phyloP scores from a whole-genome alignment of 306 rosid genomes.

The Lablab purpureus region DNA sequence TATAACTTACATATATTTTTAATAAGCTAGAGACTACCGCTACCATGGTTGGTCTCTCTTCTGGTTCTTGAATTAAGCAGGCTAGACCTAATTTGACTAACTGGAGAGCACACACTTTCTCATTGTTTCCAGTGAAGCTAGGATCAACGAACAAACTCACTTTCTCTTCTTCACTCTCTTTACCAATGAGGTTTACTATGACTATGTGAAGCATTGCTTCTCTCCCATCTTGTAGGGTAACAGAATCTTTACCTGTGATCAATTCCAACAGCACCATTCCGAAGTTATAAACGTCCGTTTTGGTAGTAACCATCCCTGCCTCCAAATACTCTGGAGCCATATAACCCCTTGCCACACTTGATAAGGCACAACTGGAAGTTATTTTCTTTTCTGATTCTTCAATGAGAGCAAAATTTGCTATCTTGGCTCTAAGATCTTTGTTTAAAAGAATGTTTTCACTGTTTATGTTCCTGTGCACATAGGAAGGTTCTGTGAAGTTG shows the following conservation, averaged over 20 bases:
- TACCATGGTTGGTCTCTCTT: conserved; percentile 50
- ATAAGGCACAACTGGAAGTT: conserved; percentile 16
- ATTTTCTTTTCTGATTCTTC: conserved; percentile 46
- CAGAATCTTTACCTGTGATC: conserved; percentile 60
- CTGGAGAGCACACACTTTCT: conserved; percentile 46
- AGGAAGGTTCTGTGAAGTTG: conserved; percentile 73
- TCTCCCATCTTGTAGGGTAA: conserved; percentile 52
- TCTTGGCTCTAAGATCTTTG: conserved; percentile 65
- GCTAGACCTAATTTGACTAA: conserved; percentile 57
- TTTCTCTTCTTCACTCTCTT: conserved; percentile 49
- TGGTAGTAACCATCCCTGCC: conserved; percentile 53
- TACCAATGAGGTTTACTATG: conserved; percentile 40
- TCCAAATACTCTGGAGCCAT: conserved; percentile 63
- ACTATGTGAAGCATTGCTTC: conserved; percentile 54
- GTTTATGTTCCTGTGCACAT: conserved; percentile 67
- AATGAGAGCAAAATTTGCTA: conserved; percentile 69
- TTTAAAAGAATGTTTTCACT: conserved; percentile 62
- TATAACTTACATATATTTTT: conserved; percentile 39
- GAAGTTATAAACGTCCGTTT: conserved; percentile 71
- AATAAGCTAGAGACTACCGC: conserved; percentile 54
- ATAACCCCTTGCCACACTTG: conserved; percentile 47
- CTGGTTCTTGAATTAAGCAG: conserved; percentile 59
- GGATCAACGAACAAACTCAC: conserved; percentile 56
- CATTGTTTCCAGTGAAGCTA: conserved; percentile 43
- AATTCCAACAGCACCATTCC: conserved; percentile 72